Percentiles rank a stretch among this genome's conserved stretches.
Evolutionary conservation across 306 rosid species (phyloP).

Genomic region (Quercus agrifolia): DNA sequence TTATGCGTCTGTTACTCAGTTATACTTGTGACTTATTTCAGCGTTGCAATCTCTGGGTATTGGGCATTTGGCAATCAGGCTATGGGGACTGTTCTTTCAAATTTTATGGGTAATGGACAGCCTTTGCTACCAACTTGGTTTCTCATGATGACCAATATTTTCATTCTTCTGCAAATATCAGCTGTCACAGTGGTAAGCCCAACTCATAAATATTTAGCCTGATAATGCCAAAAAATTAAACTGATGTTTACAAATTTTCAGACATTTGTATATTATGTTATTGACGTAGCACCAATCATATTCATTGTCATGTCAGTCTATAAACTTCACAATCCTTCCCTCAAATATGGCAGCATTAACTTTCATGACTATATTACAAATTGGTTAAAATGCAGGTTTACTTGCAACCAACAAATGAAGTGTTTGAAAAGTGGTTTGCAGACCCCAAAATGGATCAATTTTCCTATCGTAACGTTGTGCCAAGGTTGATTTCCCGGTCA

Average conservation of each 20-base stretch:
- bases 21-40: conserved; percentile 44
- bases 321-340: neutral
- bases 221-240: too few species aligned
- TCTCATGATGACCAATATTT: conserved; percentile 59
- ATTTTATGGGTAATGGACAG: conserved; percentile 36
- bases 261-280: too few species aligned
- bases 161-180: conserved; percentile 56
- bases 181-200: conserved; percentile 62
- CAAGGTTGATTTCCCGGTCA: conserved; percentile 61
- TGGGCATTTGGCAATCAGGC: conserved; percentile 83
- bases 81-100: conserved; percentile 42
- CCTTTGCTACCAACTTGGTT: conserved; percentile 65
- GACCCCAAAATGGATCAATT: conserved; percentile 60
- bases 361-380: conserved; percentile 3
- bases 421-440: conserved; percentile 57
- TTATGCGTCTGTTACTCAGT: conserved; percentile 65
- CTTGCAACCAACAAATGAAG: conserved; percentile 76
- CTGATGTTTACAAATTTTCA: too few species aligned
- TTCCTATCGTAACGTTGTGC: conserved; percentile 54
- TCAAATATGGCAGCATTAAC: neutral
- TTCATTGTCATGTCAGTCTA: too few species aligned
- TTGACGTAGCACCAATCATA: neutral
- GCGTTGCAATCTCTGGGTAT: conserved; percentile 71
- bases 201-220: neutral
- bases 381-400: conserved; percentile 47